Evolutionary conservation across 1,139 yeast genomes (phyloP).

Genomic region (Trichomonascaceae sp.): DNA sequence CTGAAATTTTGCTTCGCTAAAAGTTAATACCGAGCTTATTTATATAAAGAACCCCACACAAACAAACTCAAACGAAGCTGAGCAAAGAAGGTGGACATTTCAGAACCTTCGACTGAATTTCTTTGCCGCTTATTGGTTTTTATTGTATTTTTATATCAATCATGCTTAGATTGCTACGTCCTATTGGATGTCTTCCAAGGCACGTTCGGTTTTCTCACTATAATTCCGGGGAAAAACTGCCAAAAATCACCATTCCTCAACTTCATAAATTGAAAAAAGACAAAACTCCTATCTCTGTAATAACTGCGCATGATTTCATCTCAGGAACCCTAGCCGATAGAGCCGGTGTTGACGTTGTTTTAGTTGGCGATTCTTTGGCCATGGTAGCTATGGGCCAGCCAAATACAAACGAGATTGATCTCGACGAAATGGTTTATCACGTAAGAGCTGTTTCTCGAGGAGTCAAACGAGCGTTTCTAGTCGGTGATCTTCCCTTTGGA

Average conservation of each 20-base stretch:
- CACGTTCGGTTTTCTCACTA: constrained; percentile 7
- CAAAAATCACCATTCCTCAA: constrained; percentile 37
- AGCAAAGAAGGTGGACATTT: neutral
- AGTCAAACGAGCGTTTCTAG: constrained; percentile 52
- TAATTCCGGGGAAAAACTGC: constrained; percentile 10
- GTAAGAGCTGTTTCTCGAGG: constrained; percentile 74
- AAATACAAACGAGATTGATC: constrained; percentile 65
- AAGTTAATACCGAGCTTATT: neutral
- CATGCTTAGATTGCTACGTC: neutral
- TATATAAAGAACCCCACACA: neutral
- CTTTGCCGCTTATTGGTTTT: no score
- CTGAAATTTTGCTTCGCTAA: neutral
- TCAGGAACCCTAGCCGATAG: constrained; percentile 68
- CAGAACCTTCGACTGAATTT: neutral
- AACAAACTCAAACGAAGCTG: neutral
- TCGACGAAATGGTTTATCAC: constrained; percentile 76
- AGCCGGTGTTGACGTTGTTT: constrained; percentile 61
- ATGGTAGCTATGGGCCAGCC: constrained; percentile 85
- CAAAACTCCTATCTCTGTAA: constrained; percentile 57
- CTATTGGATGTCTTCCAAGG: neutral
- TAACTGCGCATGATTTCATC: constrained; percentile 85
- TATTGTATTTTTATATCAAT: neutral
- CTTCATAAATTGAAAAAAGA: constrained; percentile 39
- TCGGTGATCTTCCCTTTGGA: constrained; percentile 93
- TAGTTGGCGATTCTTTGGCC: constrained; percentile 89